Conservation (phyloP, 2,329 filamentous ascomycete genomes). For the Aspergillus viridinutans region DNA sequence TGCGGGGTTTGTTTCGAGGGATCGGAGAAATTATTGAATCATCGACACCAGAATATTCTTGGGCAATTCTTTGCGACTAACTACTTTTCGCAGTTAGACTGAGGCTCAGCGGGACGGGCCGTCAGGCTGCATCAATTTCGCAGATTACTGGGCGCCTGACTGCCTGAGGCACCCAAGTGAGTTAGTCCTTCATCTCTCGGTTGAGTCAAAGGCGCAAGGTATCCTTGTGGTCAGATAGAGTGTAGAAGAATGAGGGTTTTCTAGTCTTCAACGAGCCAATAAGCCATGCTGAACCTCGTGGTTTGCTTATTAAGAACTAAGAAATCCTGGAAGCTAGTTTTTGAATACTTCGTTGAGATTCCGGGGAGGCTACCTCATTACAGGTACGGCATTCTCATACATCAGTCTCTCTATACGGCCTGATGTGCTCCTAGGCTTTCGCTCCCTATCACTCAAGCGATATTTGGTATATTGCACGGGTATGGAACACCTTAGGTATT, state of each 20-base stretch:
- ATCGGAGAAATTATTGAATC: slow-evolving; percentile 8
- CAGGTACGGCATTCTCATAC: neutral
- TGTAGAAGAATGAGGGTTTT: neutral
- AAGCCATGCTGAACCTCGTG: neutral
- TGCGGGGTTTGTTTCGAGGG: slow-evolving; percentile 12
- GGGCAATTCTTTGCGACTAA: slow-evolving; percentile 8
- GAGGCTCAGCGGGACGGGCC: slow-evolving; percentile 34
- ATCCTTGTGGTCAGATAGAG: neutral
- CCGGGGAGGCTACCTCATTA: neutral
- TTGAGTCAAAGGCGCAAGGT: neutral
- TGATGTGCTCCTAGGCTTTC: neutral
- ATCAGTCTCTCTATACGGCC: neutral
- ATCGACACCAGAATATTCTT: slow-evolving; percentile 24
- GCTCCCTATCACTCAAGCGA: no score
- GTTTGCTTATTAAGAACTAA: neutral
- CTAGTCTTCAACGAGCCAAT: neutral
- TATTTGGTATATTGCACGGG: neutral
- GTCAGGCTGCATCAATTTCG: slow-evolving; percentile 1
- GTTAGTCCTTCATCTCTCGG: neutral
- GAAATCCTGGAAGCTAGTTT: neutral
- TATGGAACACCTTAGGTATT: neutral
- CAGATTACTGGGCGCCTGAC: neutral
- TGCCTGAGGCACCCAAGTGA: neutral
- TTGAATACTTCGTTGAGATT: neutral
- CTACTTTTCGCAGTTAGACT: slow-evolving; percentile 16